phyloP scores from a whole-genome alignment of 768 basidiomycete species.

The Nevesoporus exiguus region DNA sequence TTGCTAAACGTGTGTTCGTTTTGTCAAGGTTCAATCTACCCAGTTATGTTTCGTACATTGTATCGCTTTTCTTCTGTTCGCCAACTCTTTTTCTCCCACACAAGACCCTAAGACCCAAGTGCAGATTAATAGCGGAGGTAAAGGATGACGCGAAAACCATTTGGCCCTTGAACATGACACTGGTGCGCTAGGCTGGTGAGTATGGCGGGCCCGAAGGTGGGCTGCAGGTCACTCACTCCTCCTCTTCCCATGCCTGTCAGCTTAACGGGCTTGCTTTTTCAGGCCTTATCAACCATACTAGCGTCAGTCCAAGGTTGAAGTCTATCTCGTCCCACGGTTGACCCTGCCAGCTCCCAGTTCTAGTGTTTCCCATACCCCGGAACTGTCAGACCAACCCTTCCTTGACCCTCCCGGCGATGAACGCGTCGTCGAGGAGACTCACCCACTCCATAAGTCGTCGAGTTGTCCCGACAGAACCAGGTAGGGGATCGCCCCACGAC shows the following conservation, averaged over 20 bases:
- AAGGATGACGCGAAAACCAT: not conserved
- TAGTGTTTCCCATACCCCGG: not conserved
- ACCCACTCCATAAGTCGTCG: not conserved
- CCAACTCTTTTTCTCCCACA: not conserved
- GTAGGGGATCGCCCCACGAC: too few species aligned
- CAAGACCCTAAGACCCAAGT: not conserved
- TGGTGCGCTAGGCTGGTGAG: not conserved
- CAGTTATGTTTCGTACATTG: not conserved
- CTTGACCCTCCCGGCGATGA: not conserved
- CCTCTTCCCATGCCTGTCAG: conserved; percentile 8
- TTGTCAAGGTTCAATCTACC: conserved; percentile 6
- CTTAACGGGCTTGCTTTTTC: not conserved
- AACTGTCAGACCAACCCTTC: not conserved
- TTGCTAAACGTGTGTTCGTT: not conserved
- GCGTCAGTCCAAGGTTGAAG: not conserved
- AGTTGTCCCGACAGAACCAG: not conserved
- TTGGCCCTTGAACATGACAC: not conserved
- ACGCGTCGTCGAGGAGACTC: not conserved
- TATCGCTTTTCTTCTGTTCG: not conserved
- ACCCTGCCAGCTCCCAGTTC: not conserved
- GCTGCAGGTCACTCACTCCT: not conserved
- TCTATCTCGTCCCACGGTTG: not conserved
- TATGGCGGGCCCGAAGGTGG: conserved; percentile 3
- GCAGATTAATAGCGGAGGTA: not conserved
- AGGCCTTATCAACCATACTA: not conserved